A percentile compares a stretch with the other conserved stretches of the same genome.
Evolutionary conservation across 2,329 filamentous ascomycete genomes (phyloP).

Genomic region (Colletotrichum siamense): DNA sequence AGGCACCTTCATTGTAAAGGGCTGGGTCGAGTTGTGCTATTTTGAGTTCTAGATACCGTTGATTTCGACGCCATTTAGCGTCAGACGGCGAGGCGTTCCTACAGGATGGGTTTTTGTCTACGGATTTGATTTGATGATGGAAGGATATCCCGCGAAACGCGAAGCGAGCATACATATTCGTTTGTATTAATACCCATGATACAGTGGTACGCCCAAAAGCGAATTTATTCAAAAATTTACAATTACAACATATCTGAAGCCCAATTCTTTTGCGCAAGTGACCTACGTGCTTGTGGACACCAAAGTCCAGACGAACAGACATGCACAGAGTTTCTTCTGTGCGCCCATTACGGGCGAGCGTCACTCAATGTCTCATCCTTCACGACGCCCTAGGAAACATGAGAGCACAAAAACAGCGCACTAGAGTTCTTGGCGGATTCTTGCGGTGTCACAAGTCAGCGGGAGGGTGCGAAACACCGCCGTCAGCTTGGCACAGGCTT

Average conservation of each 20-base stretch:
- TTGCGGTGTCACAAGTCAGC: slow-evolving; percentile 8
- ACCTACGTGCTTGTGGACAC: not conserved
- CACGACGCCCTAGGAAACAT: not conserved
- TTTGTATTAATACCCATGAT: slow-evolving; percentile 21
- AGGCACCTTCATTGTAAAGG: slow-evolving; percentile 8
- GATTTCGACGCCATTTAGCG: not conserved
- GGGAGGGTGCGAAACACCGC: slow-evolving; percentile 4
- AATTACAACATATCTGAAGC: not conserved
- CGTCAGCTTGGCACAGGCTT: slow-evolving; percentile 14
- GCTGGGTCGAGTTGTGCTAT: not conserved
- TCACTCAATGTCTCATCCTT: slow-evolving; percentile 6
- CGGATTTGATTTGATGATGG: not conserved
- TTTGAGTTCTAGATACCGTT: slow-evolving; percentile 5
- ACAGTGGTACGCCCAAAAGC: slow-evolving; percentile 8
- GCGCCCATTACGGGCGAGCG: not conserved
- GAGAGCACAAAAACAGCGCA: not conserved
- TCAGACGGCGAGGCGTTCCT: slow-evolving; percentile 17
- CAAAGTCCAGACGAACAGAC: not conserved
- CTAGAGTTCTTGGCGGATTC: not conserved
- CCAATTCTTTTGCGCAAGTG: not conserved
- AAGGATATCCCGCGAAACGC: slow-evolving; percentile 20
- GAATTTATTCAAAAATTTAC: not conserved
- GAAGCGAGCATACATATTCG: slow-evolving; percentile 10
- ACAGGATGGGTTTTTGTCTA: slow-evolving; percentile 11
- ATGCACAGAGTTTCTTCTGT: not conserved